Percentiles rank a stretch among this genome's conserved stretches.
These are phyloP conservation scores for Cucurbitaria berberidis DNA, from an alignment of 2,329 filamentous ascomycete genomes.

Conservation along the genomic window DNA sequence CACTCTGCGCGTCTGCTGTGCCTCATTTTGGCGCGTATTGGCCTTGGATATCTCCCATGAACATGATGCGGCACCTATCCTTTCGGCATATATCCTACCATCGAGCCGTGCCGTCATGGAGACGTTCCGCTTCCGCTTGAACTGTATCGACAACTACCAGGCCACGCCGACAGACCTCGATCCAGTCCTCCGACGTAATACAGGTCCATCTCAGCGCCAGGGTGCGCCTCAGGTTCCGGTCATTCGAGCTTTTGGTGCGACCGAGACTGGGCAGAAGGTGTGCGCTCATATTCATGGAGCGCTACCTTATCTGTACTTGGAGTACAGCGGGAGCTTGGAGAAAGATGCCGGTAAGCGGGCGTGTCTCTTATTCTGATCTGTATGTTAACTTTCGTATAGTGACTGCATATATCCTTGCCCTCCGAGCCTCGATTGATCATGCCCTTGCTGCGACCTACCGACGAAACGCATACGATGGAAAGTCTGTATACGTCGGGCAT, in stretches of 20 bases:
- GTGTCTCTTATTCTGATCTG: not conserved
- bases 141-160: slow-evolving; percentile 96
- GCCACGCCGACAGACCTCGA: slow-evolving; percentile 78
- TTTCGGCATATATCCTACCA: not conserved
- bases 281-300: slow-evolving; percentile 95
- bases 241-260: slow-evolving; percentile 88
- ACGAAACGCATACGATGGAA: slow-evolving; percentile 72
- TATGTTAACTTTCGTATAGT: slow-evolving; percentile 58
- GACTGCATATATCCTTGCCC: slow-evolving; percentile 73
- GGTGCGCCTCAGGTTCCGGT: slow-evolving; percentile 80
- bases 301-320: slow-evolving; percentile 93
- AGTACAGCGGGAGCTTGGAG: slow-evolving; percentile 75
- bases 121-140: slow-evolving; percentile 86
- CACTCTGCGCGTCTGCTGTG: not conserved
- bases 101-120: slow-evolving; percentile 60
- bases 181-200: slow-evolving; percentile 73
- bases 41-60: slow-evolving; percentile 9
- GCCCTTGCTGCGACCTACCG: slow-evolving; percentile 86
- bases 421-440: slow-evolving; percentile 89
- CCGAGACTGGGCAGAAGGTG: slow-evolving; percentile 93
- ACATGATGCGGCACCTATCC: slow-evolving; percentile 19
- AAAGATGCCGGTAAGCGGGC: slow-evolving; percentile 67
- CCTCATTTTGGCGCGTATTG: slow-evolving; percentile 1
- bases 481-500: slow-evolving; percentile 79
- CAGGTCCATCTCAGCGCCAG: slow-evolving; percentile 60